phyloP scores from a whole-genome alignment of 331 rosid genomes.

The Saraca asoca region DNA sequence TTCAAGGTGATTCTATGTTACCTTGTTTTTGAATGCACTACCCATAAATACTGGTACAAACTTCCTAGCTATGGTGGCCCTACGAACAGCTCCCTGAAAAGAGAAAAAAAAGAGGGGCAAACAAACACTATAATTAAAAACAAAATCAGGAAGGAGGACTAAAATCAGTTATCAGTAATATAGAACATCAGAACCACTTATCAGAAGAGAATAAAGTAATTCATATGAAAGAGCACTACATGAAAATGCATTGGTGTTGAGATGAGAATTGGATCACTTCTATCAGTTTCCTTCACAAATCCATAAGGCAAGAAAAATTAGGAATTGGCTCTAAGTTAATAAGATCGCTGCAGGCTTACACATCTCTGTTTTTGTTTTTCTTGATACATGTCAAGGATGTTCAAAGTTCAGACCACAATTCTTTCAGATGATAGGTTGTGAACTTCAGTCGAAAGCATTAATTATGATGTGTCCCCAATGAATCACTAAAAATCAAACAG shows the following conservation, averaged over 20 bases:
- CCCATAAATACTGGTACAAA: conserved; percentile 98
- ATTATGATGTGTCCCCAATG: too few relatives aligned
- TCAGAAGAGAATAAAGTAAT: conserved; percentile 7
- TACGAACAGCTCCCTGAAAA: conserved; percentile 87
- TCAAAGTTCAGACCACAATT: conserved; percentile 3
- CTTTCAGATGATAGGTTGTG: neutral
- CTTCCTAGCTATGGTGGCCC: conserved; percentile 84
- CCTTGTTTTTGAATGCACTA: conserved; percentile 98
- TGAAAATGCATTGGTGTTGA: neutral
- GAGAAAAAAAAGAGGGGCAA: too few relatives aligned
- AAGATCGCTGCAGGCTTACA: too few relatives aligned
- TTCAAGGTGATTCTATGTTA: conserved; percentile 26
- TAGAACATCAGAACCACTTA: neutral
- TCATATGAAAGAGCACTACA: neutral
- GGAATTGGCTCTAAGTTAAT: too few relatives aligned
- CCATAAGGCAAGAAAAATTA: too few relatives aligned
- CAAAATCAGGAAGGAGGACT: conserved; percentile 2
- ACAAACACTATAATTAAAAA: conserved; percentile 4
- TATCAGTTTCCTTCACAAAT: conserved; percentile 3
- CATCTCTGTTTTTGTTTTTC: neutral
- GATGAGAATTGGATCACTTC: conserved; percentile 11
- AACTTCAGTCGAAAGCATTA: too few relatives aligned
- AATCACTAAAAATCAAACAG: too few relatives aligned
- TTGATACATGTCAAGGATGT: conserved; percentile 15
- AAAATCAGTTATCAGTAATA: neutral